Evolutionary conservation across 768 basidiomycete genomes (phyloP).

Genomic region (Amanita brunnescens): DNA sequence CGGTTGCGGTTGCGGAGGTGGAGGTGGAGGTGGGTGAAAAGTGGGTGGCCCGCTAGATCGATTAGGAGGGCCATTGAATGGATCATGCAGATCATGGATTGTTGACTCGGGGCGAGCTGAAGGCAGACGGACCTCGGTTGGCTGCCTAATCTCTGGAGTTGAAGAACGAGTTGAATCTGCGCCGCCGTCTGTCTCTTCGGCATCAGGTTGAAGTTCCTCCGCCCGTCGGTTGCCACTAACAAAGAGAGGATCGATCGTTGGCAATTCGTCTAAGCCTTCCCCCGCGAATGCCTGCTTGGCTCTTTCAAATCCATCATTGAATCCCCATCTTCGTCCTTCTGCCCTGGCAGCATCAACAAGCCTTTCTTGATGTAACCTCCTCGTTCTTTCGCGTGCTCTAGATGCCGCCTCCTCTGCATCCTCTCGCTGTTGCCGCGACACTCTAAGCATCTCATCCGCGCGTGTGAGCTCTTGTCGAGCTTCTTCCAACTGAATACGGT

Average conservation of each 20-base stretch:
- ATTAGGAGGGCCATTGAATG: background rate
- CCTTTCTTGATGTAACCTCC: slow-evolving; percentile 41
- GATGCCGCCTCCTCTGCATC: slow-evolving; percentile 50
- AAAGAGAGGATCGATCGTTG: background rate
- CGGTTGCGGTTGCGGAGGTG: background rate
- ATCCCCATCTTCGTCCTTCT: slow-evolving; percentile 44
- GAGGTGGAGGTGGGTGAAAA: background rate
- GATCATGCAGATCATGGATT: background rate
- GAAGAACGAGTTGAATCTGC: background rate
- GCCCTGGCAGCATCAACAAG: slow-evolving; percentile 46
- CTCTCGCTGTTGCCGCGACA: slow-evolving; percentile 42
- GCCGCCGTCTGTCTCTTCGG: background rate
- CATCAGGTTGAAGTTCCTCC: background rate
- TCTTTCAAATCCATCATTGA: slow-evolving; percentile 39
- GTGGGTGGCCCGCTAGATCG: background rate
- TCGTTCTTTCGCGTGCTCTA: slow-evolving; percentile 40
- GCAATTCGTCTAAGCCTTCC: background rate
- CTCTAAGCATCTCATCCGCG: slow-evolving; percentile 39
- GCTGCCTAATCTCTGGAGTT: slow-evolving; percentile 2
- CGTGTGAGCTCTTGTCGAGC: slow-evolving; percentile 43
- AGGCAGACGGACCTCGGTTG: slow-evolving; percentile 5
- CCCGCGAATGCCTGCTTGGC: slow-evolving; percentile 24
- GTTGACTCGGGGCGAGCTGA: slow-evolving; percentile 1
- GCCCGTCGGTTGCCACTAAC: background rate
- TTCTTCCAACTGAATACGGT: slow-evolving; percentile 30